These are phyloP conservation scores for Mucor lusitanicus DNA, from an alignment of 371 early-diverging fungal genomes.

Conservation along the genomic window DNA sequence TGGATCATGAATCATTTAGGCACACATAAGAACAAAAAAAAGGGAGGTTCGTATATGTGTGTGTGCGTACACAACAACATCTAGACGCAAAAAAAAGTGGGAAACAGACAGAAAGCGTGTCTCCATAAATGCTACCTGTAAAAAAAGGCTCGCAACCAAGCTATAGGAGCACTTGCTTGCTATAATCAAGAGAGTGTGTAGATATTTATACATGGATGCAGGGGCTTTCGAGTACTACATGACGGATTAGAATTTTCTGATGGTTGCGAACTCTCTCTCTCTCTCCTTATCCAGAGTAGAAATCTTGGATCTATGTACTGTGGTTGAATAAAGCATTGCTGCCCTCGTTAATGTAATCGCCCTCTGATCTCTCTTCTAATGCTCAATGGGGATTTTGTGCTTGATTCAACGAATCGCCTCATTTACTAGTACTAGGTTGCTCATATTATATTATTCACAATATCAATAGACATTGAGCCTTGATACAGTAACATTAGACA, in stretches of 20 bases:
- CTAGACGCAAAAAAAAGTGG: neutral
- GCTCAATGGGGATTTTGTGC: too few species aligned
- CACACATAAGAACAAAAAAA: neutral
- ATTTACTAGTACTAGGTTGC: too few species aligned
- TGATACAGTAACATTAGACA: too few species aligned
- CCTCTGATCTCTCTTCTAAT: too few species aligned
- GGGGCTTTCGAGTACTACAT: neutral
- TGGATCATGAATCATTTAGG: neutral
- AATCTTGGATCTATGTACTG: neutral
- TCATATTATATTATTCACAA: too few species aligned
- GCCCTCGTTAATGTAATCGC: neutral
- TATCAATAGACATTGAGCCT: too few species aligned
- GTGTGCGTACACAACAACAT: neutral
- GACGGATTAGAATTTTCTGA: neutral
- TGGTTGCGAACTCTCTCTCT: neutral
- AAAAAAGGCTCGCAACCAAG: neutral
- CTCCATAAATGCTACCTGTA: neutral
- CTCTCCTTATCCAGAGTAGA: neutral
- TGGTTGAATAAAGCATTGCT: too few species aligned
- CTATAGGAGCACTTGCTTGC: neutral
- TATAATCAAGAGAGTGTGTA: neutral
- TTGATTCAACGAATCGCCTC: too few species aligned
- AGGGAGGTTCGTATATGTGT: neutral
- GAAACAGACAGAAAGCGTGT: neutral
- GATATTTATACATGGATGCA: neutral